Base-by-base conservation (phyloP, 1,284 basidiomycete genomes). In the Sparassis latifolia region DNA sequence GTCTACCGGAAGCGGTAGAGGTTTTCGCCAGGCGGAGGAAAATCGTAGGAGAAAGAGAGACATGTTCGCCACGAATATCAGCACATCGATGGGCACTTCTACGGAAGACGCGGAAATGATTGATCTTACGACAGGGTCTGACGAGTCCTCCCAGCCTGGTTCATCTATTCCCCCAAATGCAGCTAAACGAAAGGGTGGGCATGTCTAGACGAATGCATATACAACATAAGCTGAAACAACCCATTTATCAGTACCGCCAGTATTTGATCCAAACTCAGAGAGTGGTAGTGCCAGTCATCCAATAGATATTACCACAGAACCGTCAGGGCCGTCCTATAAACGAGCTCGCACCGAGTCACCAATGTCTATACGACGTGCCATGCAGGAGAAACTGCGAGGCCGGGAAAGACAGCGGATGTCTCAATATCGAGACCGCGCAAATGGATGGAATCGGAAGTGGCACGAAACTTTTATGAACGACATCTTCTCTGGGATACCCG, bases 351-450 rank as follows among this genome's bases (percentile, higher is more conserved):
- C 53, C 7, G 30, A 32, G 5, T 51, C 53, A 10, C 78, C 78
- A 4, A 58, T 58, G 20, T 58, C 69, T 28, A 57, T 62, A 4
- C 71, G 67, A 51, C 72, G 70, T 20, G 69, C 68, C n/a, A 51
- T 73, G 3, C 67, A 74, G 65, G 47, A 68, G 66, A 48, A 61
- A 53, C 55, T 67, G 39, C 61, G 65, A 35, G 76, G 77, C 54
- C 65, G 69, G 45, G 62, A 68, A 33, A 66, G 63, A 50, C 61
- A 72, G 27, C 49, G 45, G 33, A 20, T 35, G 30, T 47, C 50
- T 5, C 53, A 51, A 10, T 44, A 27, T 10, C 44, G 45, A 12
- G 47, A 51, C 55, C 67, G 71, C 52, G 55, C 66, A 49, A 68
- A 71, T 47, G 66, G 62, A 10, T 65, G 76, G 42, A 69, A 68